Evolutionary conservation across 2,329 filamentous ascomycete genomes (phyloP), one percentile per base, ranked within the genome.

Genomic region (Aspergillus pseudotamarii): DNA sequence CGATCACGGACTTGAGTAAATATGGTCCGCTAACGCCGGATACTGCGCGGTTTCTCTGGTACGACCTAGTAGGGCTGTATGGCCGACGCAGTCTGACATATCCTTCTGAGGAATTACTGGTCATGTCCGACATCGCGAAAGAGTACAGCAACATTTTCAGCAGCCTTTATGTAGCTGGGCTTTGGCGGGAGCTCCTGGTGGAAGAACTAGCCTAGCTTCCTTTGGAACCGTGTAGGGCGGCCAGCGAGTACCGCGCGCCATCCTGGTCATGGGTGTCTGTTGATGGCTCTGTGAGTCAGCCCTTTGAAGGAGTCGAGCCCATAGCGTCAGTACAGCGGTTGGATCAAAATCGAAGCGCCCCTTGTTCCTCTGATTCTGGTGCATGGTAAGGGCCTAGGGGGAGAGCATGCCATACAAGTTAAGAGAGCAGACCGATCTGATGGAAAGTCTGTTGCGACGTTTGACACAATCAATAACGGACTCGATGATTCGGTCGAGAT

Each of bases 151-250:
- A 43, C 4, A 4, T 11, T 0, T 1, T 21, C 3, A 19, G 41
- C 6, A 2, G 0, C 8, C 0, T 1, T n/a, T 43, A 43, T 11
- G 41, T 43, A 11, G 41, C 41, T 5, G 41, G 41, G 3, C n/a
- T 19, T 19, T 43, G 41, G 41, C 1, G 4, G 3, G 8, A 4
- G 8, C 21, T 1, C 0, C 2, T 43, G 3, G 8, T 43, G 16
- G 8, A 43, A 0, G 16, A 1, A 43, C 11, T 43, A 11, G 11
- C 3, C 3, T 43, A 19, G 41, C 16, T 4, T 21, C 1, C n/a
- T 11, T 0, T 2, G 0, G n/a, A 1, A n/a, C 2, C 4, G 1
- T 19, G 16, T 0, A 19, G 0, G n/a, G 19, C n/a, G 4, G 8
- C 11, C 4, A 10, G 4, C 0, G 19, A 43, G 19, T 43, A 43